Base-by-base conservation (phyloP, 2,329 filamentous ascomycete genomes). In the Cladosporium velox region DNA sequence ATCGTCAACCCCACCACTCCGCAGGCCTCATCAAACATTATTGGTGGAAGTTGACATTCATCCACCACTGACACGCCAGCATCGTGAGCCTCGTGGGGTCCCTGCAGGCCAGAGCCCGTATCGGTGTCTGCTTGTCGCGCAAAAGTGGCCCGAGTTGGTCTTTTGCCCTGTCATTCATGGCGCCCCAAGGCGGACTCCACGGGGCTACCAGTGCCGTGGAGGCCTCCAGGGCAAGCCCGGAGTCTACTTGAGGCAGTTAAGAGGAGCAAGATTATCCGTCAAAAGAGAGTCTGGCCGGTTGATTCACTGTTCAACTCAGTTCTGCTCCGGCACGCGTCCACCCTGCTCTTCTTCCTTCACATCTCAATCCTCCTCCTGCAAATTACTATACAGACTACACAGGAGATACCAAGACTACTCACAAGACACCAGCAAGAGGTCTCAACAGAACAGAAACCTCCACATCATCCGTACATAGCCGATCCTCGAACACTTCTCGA, bases 1-100 rank as follows among this genome's bases (percentile, higher is more conserved):
- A 57, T 59, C 55, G 12, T 41, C 44, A 35, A 65, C 64, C 64
- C 55, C 57, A 55, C 57, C 51, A 60, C 38, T 30, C 18, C 32
- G 18, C 5, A 26, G 34, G 14, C 10, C 34, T 44, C 32, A n/a
- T 34, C 26, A 7, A 14, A 14, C 28, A 1, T 65, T 14, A 69
- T 65, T 68, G 32, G 66, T 69, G 68, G 66, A 69, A 68, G 51
- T 38, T 26, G 6, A 8, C 58, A 35, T 58, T 69, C 28, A 47
- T 66, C 66, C 66, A 63, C 66, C 67, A 67, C 30, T 65, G 38
- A 38, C 35, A 30, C 5, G 38, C 24, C 49, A 28, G 18, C 11
- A n/a, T 30, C 8, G 12, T 47, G 28, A 28, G 24, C 21, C 12
- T 30, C 14, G 21, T 55, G 41, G 24, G 32, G 51, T 28, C 41